Percentiles rank a stretch among this genome's conserved stretches.
Evolutionary conservation across 192 early-diverging fungal species (phyloP).

Genomic region (Pilaira anomala): DNA sequence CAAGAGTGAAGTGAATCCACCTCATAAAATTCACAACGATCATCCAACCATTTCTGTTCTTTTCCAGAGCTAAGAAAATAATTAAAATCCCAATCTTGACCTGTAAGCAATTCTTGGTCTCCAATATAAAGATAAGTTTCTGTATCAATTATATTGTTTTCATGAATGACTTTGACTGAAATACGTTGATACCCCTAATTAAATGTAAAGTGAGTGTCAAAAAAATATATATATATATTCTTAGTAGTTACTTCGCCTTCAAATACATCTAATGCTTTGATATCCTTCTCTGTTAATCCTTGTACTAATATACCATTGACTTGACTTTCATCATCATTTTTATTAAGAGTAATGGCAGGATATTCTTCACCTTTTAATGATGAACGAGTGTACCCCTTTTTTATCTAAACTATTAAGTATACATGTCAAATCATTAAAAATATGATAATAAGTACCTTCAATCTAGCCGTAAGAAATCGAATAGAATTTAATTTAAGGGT

Average conservation of each 20-base stretch:
- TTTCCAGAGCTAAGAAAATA: conserved; percentile 1
- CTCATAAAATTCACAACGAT: conserved; percentile 7
- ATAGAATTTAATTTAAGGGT: not conserved
- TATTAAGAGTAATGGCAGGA: conserved; percentile 4
- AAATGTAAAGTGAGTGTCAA: not conserved
- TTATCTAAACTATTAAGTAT: not conserved
- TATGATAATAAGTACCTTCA: conserved; percentile 4
- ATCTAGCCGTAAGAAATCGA: not conserved
- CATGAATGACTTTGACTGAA: not conserved
- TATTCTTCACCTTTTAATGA: conserved; percentile 8
- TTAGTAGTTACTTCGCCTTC: conserved; percentile 16
- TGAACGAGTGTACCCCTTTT: conserved; percentile 7
- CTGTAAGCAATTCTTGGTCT: not conserved
- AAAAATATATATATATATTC: no score
- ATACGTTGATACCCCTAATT: conserved; percentile 7
- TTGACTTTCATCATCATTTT: not conserved
- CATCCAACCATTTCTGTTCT: conserved; percentile 4
- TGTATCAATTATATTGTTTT: not conserved
- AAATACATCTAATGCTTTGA: conserved; percentile 6
- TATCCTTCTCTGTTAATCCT: conserved; percentile 6
- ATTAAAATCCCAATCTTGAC: conserved; percentile 1
- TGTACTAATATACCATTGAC: not conserved
- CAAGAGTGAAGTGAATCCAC: conserved; percentile 1
- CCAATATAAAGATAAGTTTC: conserved; percentile 2
- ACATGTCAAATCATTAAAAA: not conserved